Evolutionary conservation across 306 rosid genomes (phyloP).

Genomic region (Benincasa hispida): DNA sequence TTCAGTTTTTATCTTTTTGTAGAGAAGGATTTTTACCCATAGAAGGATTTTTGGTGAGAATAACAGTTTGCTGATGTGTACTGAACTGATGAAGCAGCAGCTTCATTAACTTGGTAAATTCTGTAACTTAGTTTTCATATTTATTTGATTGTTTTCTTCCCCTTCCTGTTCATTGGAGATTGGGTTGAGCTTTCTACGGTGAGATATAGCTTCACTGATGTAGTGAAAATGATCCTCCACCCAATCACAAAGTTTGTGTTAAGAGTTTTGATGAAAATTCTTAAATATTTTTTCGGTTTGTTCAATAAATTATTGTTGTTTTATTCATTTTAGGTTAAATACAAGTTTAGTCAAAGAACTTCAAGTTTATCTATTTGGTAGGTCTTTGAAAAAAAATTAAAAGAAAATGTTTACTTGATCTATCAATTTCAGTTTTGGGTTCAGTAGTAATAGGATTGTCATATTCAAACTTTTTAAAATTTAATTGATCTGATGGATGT

Average conservation of each 20-base stretch:
- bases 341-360: no score
- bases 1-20: not conserved
- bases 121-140: not conserved
- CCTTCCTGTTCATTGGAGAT: not conserved
- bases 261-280: not conserved
- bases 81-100: conserved; percentile 8
- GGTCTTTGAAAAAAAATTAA: no score
- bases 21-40: not conserved
- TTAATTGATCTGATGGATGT: no score
- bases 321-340: no score
- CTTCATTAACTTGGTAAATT: not conserved
- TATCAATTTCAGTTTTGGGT: no score
- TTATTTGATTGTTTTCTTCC: not conserved
- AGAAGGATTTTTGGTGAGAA: not conserved
- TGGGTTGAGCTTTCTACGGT: not conserved
- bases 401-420: no score
- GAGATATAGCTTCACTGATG: not conserved
- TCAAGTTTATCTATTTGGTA: no score
- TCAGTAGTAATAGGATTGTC: no score
- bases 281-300: not conserved
- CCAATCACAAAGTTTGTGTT: not conserved
- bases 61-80: not conserved
- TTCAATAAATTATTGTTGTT: not conserved
- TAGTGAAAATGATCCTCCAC: not conserved
- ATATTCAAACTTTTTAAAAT: no score